Conservation (phyloP, 805 yeast species). For the Suhomyces sp. region DNA sequence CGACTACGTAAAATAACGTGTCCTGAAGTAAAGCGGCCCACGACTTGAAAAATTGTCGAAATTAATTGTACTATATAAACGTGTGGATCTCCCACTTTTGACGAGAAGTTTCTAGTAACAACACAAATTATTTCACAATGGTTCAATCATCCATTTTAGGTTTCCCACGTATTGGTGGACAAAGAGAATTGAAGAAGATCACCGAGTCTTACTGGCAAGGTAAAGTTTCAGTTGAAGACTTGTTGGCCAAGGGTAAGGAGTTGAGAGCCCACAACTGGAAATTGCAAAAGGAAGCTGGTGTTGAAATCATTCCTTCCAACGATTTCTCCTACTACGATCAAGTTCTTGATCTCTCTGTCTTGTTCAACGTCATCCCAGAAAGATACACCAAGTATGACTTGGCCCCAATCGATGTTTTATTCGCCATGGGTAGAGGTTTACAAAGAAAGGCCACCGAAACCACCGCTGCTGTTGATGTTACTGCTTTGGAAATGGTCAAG, state of each 20-base stretch:
- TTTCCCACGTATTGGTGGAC: conserved; percentile 99
- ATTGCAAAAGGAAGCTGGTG: conserved; percentile 95
- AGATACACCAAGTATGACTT: conserved; percentile 92
- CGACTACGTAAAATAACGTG: conserved; percentile 1
- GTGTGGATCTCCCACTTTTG: conserved; percentile 1
- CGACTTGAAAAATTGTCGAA: neutral
- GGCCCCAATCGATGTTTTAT: conserved; percentile 84
- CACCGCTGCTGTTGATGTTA: conserved; percentile 89
- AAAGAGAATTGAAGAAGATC: conserved; percentile 98
- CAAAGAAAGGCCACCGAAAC: conserved; percentile 93
- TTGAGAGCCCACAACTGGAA: conserved; percentile 97
- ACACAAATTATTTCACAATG: conserved; percentile 46
- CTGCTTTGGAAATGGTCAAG: conserved; percentile 99
- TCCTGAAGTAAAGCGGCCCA: neutral
- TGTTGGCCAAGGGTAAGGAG: conserved; percentile 89
- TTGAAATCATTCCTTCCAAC: conserved; percentile 93
- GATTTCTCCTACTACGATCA: conserved; percentile 99
- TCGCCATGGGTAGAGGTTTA: conserved; percentile 99
- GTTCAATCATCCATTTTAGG: conserved; percentile 97
- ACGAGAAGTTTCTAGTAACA: neutral
- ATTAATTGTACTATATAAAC: conserved; percentile 1
- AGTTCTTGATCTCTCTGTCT: conserved; percentile 84
- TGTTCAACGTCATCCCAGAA: conserved; percentile 95
- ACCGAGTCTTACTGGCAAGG: conserved; percentile 99
- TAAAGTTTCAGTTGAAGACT: conserved; percentile 82